Conservation (phyloP, 2,329 filamentous ascomycete genomes). For the Pestalotiopsis sp. region DNA sequence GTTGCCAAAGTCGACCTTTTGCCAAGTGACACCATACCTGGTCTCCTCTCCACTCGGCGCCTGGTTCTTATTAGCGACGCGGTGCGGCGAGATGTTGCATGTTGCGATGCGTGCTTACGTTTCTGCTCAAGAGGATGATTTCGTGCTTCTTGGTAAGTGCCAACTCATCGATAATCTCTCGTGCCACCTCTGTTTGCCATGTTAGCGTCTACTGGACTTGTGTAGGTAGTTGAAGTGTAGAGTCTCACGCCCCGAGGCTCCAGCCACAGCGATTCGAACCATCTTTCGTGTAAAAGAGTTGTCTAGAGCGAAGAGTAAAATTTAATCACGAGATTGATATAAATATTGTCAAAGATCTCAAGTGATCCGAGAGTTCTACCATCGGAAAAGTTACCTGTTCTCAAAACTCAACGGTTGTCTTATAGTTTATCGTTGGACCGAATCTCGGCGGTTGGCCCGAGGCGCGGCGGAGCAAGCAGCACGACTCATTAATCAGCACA, state of each 20-base stretch:
- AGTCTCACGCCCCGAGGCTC: slow-evolving; percentile 42
- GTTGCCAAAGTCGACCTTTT: slow-evolving; percentile 47
- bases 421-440: slow-evolving; percentile 5
- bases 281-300: slow-evolving; percentile 26
- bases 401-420: neutral
- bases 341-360: too few species aligned
- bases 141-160: slow-evolving; percentile 52
- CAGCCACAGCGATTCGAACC: slow-evolving; percentile 47
- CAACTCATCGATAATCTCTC: slow-evolving; percentile 54
- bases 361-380: too few species aligned
- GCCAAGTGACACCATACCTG: slow-evolving; percentile 38
- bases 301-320: neutral
- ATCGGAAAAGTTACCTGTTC: neutral
- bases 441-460: neutral
- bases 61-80: slow-evolving; percentile 19
- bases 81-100: neutral
- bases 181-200: slow-evolving; percentile 47
- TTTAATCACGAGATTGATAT: too few species aligned
- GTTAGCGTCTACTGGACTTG: neutral
- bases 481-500: neutral
- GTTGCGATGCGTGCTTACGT: slow-evolving; percentile 29
- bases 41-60: slow-evolving; percentile 19
- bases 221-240: neutral
- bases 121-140: slow-evolving; percentile 53
- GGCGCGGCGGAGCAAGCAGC: neutral